phyloP scores from a whole-genome alignment of 164 flowering plant genomes.

The Vitis cinerea region DNA sequence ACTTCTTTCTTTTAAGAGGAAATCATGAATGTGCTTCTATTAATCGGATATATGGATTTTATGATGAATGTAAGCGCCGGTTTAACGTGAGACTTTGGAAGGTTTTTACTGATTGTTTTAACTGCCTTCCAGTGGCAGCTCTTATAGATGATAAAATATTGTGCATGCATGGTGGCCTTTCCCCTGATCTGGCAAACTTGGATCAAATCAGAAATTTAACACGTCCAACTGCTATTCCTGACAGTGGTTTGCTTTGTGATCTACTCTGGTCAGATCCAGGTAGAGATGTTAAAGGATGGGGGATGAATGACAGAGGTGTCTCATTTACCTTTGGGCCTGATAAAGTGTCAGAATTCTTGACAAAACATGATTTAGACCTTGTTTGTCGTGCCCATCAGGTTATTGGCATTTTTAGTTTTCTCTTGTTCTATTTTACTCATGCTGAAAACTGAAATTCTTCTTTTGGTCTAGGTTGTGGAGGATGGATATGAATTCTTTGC shows the following conservation, averaged over 20 bases:
- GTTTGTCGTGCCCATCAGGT: slow-evolving; percentile 83
- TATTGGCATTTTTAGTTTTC: background rate
- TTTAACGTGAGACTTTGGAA: slow-evolving; percentile 76
- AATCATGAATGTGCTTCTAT: slow-evolving; percentile 66
- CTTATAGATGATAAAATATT: slow-evolving; percentile 67
- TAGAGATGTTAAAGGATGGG: slow-evolving; percentile 71
- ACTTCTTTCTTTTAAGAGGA: slow-evolving; percentile 56
- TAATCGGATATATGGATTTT: slow-evolving; percentile 62
- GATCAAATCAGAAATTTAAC: slow-evolving; percentile 57
- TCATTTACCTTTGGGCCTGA: slow-evolving; percentile 72
- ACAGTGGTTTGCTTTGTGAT: slow-evolving; percentile 65
- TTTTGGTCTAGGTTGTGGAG: slow-evolving; percentile 51
- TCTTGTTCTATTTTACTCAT: background rate
- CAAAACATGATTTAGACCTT: slow-evolving; percentile 62
- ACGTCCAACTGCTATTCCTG: slow-evolving; percentile 67
- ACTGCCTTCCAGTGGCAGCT: slow-evolving; percentile 76
- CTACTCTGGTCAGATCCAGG: slow-evolving; percentile 74
- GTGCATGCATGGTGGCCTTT: slow-evolving; percentile 81
- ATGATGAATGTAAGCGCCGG: slow-evolving; percentile 69
- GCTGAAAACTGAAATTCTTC: background rate
- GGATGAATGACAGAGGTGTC: slow-evolving; percentile 74
- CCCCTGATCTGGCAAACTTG: slow-evolving; percentile 56
- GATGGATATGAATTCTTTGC: slow-evolving; percentile 80
- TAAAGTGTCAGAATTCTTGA: slow-evolving; percentile 56
- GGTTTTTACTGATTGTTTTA: slow-evolving; percentile 58